A percentile compares a stretch with the other conserved stretches of the same genome.
These are phyloP conservation scores for Talaromyces funiculosus DNA, from an alignment of 2,329 filamentous ascomycete genomes.

Conservation along the genomic window DNA sequence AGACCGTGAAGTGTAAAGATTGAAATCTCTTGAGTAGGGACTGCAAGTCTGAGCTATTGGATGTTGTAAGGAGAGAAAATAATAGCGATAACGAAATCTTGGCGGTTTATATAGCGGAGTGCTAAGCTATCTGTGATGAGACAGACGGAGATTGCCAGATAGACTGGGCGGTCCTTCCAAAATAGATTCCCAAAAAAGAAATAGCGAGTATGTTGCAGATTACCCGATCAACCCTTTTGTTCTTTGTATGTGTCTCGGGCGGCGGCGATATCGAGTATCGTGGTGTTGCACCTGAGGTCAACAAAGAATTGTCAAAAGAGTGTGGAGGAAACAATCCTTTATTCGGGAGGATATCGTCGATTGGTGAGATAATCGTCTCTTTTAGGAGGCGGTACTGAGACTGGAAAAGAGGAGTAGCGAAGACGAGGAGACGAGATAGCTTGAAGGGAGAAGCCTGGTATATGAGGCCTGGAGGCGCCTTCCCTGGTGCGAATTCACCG, in stretches of 20 bases:
- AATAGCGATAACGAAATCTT: neutral
- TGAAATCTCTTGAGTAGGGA: neutral
- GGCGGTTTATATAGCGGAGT: neutral
- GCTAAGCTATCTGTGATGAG: neutral
- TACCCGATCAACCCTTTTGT: neutral
- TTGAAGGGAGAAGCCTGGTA: neutral
- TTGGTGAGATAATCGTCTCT: neutral
- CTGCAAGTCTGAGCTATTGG: neutral
- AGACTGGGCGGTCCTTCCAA: neutral
- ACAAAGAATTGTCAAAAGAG: neutral
- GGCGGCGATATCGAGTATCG: neutral
- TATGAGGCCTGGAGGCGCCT: neutral
- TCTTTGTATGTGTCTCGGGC: neutral
- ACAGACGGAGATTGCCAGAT: neutral
- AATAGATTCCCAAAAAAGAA: neutral
- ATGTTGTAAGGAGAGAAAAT: neutral
- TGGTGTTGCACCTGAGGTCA: neutral
- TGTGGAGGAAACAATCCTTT: neutral
- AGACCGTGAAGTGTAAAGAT: neutral
- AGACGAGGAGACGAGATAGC: neutral
- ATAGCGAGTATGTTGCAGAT: neutral
- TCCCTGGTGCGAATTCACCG: neutral
- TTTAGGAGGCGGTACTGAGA: neutral
- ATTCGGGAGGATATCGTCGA: neutral
- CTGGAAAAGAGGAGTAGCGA: neutral